Conservation (phyloP, 805 yeast species). For the Priceomyces medius region DNA sequence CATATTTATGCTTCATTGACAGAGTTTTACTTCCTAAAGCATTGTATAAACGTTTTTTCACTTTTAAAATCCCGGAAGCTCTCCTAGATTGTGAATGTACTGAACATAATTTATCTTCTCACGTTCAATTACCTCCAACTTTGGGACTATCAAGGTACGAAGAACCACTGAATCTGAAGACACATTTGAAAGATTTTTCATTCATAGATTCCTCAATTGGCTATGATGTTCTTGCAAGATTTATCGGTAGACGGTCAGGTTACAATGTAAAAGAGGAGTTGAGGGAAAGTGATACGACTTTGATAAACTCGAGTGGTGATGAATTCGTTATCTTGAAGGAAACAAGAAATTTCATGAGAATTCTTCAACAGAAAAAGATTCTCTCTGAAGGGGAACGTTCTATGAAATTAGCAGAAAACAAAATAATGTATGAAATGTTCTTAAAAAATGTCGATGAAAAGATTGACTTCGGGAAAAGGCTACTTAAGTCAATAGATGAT, state of each 20-base stretch:
- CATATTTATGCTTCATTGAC: slow-evolving; percentile 18
- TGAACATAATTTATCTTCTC: slow-evolving; percentile 28
- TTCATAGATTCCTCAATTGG: slow-evolving; percentile 24
- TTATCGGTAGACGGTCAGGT: slow-evolving; percentile 38
- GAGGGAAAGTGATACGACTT: slow-evolving; percentile 18
- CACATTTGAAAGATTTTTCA: slow-evolving; percentile 27
- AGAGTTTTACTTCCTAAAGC: slow-evolving; percentile 19
- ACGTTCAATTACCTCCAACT: slow-evolving; percentile 37
- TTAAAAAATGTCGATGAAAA: slow-evolving; percentile 26
- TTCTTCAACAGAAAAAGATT: slow-evolving; percentile 21
- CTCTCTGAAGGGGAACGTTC: slow-evolving; percentile 15
- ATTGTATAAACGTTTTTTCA: slow-evolving; percentile 38
- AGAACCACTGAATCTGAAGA: slow-evolving; percentile 9
- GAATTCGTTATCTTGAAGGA: slow-evolving; percentile 41
- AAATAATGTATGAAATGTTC: slow-evolving; percentile 23
- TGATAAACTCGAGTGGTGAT: slow-evolving; percentile 36
- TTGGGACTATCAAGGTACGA: slow-evolving; percentile 23
- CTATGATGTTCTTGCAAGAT: slow-evolving; percentile 36
- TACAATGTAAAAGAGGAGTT: slow-evolving; percentile 21
- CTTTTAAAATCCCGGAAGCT: slow-evolving; percentile 37
- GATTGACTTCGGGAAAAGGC: slow-evolving; percentile 22
- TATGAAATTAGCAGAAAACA: slow-evolving; percentile 18
- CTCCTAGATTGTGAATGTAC: slow-evolving; percentile 39
- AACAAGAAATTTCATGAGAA: slow-evolving; percentile 21
- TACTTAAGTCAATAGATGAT: slow-evolving; percentile 14